Conservation (phyloP, 2,329 filamentous ascomycete species). For the Fusarium azukiicola region DNA sequence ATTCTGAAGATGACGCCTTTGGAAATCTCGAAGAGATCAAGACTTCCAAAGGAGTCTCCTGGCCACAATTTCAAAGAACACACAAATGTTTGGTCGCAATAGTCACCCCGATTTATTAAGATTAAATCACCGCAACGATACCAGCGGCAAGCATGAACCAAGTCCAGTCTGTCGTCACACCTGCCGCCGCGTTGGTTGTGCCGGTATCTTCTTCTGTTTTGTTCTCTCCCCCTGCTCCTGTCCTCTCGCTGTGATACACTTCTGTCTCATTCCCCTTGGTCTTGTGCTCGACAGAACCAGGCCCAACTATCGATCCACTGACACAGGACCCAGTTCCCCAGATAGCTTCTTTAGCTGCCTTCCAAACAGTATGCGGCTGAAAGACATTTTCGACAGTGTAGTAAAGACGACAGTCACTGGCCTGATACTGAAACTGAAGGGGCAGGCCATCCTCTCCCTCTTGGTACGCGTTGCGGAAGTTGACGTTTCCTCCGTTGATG, state of each 20-base stretch:
- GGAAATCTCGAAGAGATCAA: too few species aligned
- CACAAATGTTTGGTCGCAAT: too few species aligned
- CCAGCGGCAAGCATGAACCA: background rate
- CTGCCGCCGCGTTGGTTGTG: background rate
- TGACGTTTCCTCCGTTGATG: conserved; percentile 15
- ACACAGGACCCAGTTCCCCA: conserved; percentile 11
- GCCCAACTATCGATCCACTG: background rate
- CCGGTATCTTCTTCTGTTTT: background rate
- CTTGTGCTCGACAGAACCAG: background rate
- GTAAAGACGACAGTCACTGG: conserved; percentile 37
- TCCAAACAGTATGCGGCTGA: background rate
- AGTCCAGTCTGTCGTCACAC: background rate
- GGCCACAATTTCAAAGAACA: too few species aligned
- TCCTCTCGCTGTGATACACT: background rate
- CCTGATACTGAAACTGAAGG: conserved; percentile 41
- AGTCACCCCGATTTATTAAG: background rate
- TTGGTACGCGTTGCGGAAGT: conserved; percentile 27
- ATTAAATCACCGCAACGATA: background rate
- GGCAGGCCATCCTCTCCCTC: conserved; percentile 20
- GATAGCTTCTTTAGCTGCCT: conserved; percentile 6
- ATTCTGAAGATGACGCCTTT: too few species aligned
- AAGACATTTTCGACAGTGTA: conserved; percentile 16
- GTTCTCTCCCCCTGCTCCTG: background rate
- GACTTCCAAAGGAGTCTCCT: too few species aligned
- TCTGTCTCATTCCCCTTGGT: background rate